Evolutionary conservation across 352 stramenopile species (phyloP).

Genomic region (Pythium volutum): DNA sequence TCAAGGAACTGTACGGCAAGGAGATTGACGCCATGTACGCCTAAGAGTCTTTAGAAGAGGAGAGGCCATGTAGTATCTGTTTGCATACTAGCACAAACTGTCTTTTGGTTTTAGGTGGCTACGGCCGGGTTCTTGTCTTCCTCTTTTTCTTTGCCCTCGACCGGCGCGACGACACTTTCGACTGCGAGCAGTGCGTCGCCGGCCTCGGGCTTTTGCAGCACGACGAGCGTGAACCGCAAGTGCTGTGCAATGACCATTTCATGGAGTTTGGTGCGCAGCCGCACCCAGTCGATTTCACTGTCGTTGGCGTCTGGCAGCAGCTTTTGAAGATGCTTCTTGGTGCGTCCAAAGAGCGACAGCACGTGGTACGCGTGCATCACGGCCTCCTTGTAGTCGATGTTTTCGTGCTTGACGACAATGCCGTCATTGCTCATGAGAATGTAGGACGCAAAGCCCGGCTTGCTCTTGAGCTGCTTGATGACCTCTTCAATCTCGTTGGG

Average conservation of each 20-base stretch:
- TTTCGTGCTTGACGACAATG: conserved; percentile 92
- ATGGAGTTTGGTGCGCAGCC: conserved; percentile 88
- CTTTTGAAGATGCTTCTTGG: conserved; percentile 81
- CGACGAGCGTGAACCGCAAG: conserved; percentile 86
- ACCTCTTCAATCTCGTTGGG: conserved; percentile 91
- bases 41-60: background rate
- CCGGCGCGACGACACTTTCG: conserved; percentile 14
- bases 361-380: conserved; percentile 92
- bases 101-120: conserved; percentile 19
- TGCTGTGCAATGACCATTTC: conserved; percentile 92
- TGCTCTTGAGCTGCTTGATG: conserved; percentile 91
- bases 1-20: conserved; percentile 82
- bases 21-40: conserved; percentile 85
- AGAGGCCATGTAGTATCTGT: too few relatives aligned
- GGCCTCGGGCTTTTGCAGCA: conserved; percentile 65
- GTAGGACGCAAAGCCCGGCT: conserved; percentile 87
- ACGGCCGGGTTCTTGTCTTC: conserved; percentile 46
- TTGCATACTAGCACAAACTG: too few relatives aligned
- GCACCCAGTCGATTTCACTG: conserved; percentile 89
- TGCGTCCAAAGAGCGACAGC: conserved; percentile 81
- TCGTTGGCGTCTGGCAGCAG: conserved; percentile 83
- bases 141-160: conserved; percentile 48
- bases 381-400: conserved; percentile 90
- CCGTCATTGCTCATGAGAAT: conserved; percentile 93
- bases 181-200: conserved; percentile 25